Conservation (phyloP, 441 rosid genomes). For the Jatropha multifida region DNA sequence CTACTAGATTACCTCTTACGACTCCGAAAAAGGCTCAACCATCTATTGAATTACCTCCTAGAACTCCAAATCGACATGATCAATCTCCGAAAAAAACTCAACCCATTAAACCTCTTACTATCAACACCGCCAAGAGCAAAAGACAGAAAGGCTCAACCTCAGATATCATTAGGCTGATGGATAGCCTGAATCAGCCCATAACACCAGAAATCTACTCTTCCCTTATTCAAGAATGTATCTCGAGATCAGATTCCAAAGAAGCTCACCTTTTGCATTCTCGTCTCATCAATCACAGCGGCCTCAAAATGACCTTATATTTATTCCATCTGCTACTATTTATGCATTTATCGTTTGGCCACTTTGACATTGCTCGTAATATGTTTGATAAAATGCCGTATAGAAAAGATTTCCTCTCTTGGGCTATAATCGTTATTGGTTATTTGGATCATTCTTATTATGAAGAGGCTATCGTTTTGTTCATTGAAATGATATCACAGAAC, state of each 20-base stretch:
- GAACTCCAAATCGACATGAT: constrained; percentile 6
- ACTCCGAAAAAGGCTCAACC: not conserved
- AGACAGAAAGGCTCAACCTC: constrained; percentile 28
- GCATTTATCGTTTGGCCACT: constrained; percentile 46
- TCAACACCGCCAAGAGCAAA: not conserved
- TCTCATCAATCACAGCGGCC: constrained; percentile 30
- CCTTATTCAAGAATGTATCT: constrained; percentile 58
- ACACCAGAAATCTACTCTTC: constrained; percentile 50
- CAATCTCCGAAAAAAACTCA: not conserved
- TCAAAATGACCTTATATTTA: constrained; percentile 33
- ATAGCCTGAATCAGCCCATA: constrained; percentile 44
- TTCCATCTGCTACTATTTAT: constrained; percentile 50
- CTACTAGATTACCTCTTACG: too few relatives aligned
- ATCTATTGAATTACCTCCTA: not conserved
- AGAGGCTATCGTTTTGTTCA: constrained; percentile 44
- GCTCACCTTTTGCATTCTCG: constrained; percentile 49
- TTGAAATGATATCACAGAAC: constrained; percentile 32
- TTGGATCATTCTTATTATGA: constrained; percentile 38
- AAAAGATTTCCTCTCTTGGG: constrained; percentile 55
- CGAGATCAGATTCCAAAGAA: constrained; percentile 31
- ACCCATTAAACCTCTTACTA: not conserved
- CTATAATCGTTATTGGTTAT: constrained; percentile 45
- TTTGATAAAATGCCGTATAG: constrained; percentile 61
- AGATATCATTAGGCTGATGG: constrained; percentile 53
- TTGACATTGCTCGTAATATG: constrained; percentile 45